A percentile compares a stretch with the other conserved stretches of the same genome.
Conservation (phyloP, 257 asterid species). For the Plantago major region DNA sequence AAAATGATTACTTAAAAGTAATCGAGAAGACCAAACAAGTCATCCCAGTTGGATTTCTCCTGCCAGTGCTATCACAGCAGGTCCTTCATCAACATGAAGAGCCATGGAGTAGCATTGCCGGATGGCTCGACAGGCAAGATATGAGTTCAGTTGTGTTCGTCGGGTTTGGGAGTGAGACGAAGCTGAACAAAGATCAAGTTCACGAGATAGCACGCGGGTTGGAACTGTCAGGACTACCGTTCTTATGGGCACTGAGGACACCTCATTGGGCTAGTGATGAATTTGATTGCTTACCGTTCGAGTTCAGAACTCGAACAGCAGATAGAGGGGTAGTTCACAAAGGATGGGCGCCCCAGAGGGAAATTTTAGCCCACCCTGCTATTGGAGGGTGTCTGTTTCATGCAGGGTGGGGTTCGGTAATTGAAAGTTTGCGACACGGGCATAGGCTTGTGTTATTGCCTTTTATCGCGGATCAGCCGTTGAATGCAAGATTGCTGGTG, state of each 20-base stretch:
- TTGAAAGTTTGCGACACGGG: conserved; percentile 26
- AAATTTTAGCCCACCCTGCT: conserved; percentile 35
- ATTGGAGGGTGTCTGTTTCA: conserved; percentile 28
- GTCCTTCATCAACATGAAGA: not conserved
- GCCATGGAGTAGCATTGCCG: conserved; percentile 14
- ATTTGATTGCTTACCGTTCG: conserved; percentile 3
- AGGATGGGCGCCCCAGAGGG: conserved; percentile 46
- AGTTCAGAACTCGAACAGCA: not conserved
- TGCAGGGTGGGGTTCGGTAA: conserved; percentile 31
- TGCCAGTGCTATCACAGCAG: conserved; percentile 14
- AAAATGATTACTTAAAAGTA: conserved; percentile 18
- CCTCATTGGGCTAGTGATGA: conserved; percentile 14
- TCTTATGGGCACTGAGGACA: conserved; percentile 22
- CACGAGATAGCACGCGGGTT: conserved; percentile 29
- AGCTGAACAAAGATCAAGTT: conserved; percentile 19
- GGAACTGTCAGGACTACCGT: conserved; percentile 25
- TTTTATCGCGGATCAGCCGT: conserved; percentile 27
- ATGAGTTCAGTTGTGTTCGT: conserved; percentile 20
- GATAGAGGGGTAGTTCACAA: conserved; percentile 30
- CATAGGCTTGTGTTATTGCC: conserved; percentile 28
- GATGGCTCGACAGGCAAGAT: conserved; percentile 27
- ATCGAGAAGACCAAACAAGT: conserved; percentile 7
- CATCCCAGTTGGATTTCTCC: conserved; percentile 25
- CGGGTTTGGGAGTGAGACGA: conserved; percentile 29
- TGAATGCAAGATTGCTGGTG: conserved; percentile 35